Evolutionary conservation across 2,329 filamentous ascomycete genomes (phyloP), one percentile per base, ranked within the genome.

Genomic region (Penicillium sp.): DNA sequence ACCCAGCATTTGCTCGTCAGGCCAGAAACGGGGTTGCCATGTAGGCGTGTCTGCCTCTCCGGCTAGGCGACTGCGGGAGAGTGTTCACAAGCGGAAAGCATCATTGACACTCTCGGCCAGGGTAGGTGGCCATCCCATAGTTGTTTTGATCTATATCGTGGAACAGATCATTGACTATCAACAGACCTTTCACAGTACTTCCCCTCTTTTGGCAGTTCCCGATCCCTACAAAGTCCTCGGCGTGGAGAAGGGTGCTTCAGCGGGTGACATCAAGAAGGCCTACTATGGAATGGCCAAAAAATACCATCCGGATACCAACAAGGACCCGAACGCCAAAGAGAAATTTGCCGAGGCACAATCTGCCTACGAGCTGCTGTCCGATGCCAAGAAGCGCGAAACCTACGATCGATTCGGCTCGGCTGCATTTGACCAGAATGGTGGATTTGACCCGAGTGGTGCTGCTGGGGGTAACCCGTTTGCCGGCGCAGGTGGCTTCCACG

Each of bases 201-300:
- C 64, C 69, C 55, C 71, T 20, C 86, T 84, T 63, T 82, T 83
- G 62, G 79, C 80, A 16, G 84, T 83, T 30, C 80, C 87, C 63
- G 86, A 98, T 58, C 93, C 93, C 1, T 98, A 98, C 68, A 79
- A 81, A 51, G 78, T 86, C 3, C 81, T 98, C 18, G 93, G 93
- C 10, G 87, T 98, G 19, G 75, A 75, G 58, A 94, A 91, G 65
- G 77, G 70, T 47, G 87, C 93, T n/a, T 83, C 87, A 1, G 73
- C 88, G 3, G 74, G 81, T 44, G 91, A 97, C 23, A 97, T 98
- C 64, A 98, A 98, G 66, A 97, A 96, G 67, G 90, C 93, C 3
- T 98, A 98, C 73, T 98, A 98, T 64, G 87, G 90, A 35, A 75
- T 97, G 43, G 93, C 93, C 14, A 98, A 98, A 70, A 98, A 97